These are phyloP conservation scores for Davidsoniella virescens DNA, from an alignment of 2,329 filamentous ascomycete genomes.

Conservation along the genomic window DNA sequence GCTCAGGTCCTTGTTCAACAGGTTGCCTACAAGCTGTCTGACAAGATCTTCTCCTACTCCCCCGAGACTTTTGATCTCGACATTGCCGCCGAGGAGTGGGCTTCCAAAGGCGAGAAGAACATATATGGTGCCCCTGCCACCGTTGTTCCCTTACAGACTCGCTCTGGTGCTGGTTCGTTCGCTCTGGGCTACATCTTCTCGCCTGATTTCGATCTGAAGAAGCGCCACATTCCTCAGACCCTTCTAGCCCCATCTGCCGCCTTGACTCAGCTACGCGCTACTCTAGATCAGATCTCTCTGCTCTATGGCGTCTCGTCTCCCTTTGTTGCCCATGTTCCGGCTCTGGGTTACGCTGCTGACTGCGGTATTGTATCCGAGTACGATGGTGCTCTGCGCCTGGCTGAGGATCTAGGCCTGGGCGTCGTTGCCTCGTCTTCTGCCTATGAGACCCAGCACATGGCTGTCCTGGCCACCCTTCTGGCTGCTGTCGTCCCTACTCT, in stretches of 20 bases:
- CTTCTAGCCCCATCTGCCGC: slow-evolving; percentile 76
- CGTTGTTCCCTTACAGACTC: slow-evolving; percentile 68
- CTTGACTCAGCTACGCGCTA: slow-evolving; percentile 61
- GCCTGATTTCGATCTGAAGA: slow-evolving; percentile 83
- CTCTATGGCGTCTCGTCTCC: slow-evolving; percentile 86
- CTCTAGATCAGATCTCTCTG: slow-evolving; percentile 79
- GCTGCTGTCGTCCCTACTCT: slow-evolving; percentile 66
- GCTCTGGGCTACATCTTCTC: slow-evolving; percentile 96
- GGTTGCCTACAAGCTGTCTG: slow-evolving; percentile 83
- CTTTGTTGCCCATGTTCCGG: slow-evolving; percentile 81
- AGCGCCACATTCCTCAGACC: slow-evolving; percentile 80
- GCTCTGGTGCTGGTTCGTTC: slow-evolving; percentile 76
- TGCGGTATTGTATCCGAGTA: slow-evolving; percentile 78
- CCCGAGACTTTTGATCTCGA: slow-evolving; percentile 88
- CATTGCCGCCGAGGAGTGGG: slow-evolving; percentile 65
- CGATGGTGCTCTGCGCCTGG: slow-evolving; percentile 57
- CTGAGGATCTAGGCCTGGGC: slow-evolving; percentile 79
- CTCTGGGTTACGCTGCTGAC: slow-evolving; percentile 60
- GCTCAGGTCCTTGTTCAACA: slow-evolving; percentile 91
- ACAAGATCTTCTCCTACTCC: slow-evolving; percentile 96
- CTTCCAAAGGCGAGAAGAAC: slow-evolving; percentile 53
- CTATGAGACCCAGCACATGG: slow-evolving; percentile 91
- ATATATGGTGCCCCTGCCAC: slow-evolving; percentile 64
- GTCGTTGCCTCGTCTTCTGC: slow-evolving; percentile 72
- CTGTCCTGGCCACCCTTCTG: slow-evolving; percentile 69